phyloP scores from a whole-genome alignment of 2,329 filamentous ascomycete species.

The Akanthomyces muscarius region DNA sequence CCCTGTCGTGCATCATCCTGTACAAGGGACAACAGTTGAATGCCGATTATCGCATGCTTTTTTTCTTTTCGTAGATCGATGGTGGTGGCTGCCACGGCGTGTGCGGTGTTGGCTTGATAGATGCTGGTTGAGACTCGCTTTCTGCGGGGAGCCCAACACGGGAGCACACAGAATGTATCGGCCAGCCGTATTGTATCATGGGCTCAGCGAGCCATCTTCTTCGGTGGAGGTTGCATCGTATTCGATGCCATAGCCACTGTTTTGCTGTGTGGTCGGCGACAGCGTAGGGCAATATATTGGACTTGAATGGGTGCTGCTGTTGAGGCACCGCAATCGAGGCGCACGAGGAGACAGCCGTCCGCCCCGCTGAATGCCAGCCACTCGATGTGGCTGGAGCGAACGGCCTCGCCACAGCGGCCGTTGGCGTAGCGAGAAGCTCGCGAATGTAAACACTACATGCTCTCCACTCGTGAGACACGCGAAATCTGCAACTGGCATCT shows the following conservation, averaged over 20 bases:
- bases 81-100: not conserved
- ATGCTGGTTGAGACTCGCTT: not conserved
- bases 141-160: not conserved
- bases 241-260: not conserved
- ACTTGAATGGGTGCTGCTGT: not conserved
- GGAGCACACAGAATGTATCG: not conserved
- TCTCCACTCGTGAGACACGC: not conserved
- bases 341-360: not conserved
- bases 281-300: not conserved
- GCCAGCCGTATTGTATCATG: not conserved
- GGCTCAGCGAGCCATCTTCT: not conserved
- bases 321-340: not conserved
- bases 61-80: not conserved
- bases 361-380: slow-evolving; percentile 3
- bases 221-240: not conserved
- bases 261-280: not conserved
- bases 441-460: slow-evolving; percentile 10
- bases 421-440: slow-evolving; percentile 5
- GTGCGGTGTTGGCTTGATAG: not conserved
- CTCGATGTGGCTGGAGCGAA: slow-evolving; percentile 1
- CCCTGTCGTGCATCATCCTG: not conserved
- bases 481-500: slow-evolving; percentile 1
- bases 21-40: not conserved
- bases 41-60: not conserved
- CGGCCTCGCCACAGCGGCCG: not conserved